Evolutionary conservation across 2,329 filamentous ascomycete species (phyloP).

Genomic region (Malbranchea cinnamomea): DNA sequence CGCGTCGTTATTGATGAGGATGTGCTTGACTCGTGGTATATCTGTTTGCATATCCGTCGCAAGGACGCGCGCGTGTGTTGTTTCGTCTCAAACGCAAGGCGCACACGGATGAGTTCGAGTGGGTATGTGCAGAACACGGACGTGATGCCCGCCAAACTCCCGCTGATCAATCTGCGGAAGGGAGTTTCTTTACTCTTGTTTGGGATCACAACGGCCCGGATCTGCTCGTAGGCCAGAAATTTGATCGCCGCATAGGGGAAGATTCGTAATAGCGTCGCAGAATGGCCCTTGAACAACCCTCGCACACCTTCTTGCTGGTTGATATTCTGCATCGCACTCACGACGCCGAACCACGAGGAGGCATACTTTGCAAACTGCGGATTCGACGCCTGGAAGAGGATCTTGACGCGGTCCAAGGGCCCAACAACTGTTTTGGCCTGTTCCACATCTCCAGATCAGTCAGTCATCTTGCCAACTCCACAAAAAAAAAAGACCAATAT

Average conservation of each 20-base stretch:
- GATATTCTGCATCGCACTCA: conserved; percentile 71
- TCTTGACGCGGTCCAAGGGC: conserved; percentile 93
- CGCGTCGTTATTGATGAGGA: conserved; percentile 35
- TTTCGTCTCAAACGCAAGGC: conserved; percentile 88
- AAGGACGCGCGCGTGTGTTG: conserved; percentile 54
- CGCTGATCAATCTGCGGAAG: conserved; percentile 43
- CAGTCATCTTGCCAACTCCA: conserved; percentile 6
- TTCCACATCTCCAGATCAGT: conserved; percentile 7
- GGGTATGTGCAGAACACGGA: conserved; percentile 96
- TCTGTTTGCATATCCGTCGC: conserved; percentile 63
- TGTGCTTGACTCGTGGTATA: conserved; percentile 56
- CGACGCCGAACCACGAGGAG: conserved; percentile 72
- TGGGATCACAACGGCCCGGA: conserved; percentile 64
- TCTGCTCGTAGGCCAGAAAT: conserved; percentile 94
- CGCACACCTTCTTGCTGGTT: conserved; percentile 55
- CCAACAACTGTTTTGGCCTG: conserved; percentile 93
- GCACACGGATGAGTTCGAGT: conserved; percentile 80
- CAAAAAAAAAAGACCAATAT: conserved; percentile 5
- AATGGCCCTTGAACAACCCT: conserved; percentile 86
- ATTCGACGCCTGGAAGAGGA: conserved; percentile 91
- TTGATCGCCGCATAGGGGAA: conserved; percentile 98
- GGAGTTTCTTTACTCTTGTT: conserved; percentile 62
- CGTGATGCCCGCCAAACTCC: conserved; percentile 51
- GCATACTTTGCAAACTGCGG: conserved; percentile 89
- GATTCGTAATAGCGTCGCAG: conserved; percentile 80